These are phyloP conservation scores for Trametes sp. DNA, from an alignment of 1,284 basidiomycete genomes.

Conservation along the genomic window DNA sequence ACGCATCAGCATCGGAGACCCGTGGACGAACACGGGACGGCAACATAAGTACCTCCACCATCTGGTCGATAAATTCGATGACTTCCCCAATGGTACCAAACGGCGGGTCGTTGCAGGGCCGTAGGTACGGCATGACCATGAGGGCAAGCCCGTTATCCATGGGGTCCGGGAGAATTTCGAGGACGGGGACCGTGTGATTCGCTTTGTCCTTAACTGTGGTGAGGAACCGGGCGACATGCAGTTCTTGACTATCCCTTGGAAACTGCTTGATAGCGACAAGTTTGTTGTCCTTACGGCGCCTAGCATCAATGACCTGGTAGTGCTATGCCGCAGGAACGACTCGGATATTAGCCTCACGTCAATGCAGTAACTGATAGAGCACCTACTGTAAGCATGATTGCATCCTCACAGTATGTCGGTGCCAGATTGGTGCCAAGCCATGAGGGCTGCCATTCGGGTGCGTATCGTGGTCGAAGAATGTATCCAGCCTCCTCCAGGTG, in stretches of 20 bases:
- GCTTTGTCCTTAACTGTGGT: constrained; percentile 1
- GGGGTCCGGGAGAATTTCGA: constrained; percentile 30
- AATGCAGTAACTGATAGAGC: background rate
- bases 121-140: constrained; percentile 39
- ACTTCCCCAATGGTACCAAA: constrained; percentile 36
- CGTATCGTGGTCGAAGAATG: constrained; percentile 13
- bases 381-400: constrained; percentile 9
- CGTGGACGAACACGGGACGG: background rate
- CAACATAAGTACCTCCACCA: constrained; percentile 33
- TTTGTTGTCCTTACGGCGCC: constrained; percentile 21
- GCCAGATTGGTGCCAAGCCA: constrained; percentile 9
- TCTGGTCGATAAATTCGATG: constrained; percentile 38
- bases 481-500: constrained; percentile 8
- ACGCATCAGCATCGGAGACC: background rate
- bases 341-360: background rate
- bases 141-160: constrained; percentile 15
- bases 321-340: background rate
- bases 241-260: constrained; percentile 10
- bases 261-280: constrained; percentile 36
- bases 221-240: constrained; percentile 23
- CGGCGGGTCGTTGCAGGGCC: constrained; percentile 32
- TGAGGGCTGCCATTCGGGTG: constrained; percentile 12
- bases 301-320: constrained; percentile 35
- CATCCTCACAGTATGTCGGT: constrained; percentile 22
- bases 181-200: constrained; percentile 31